Evolutionary conservation across 2,329 filamentous ascomycete species (phyloP).

Genomic region (Fusarium aywerte): DNA sequence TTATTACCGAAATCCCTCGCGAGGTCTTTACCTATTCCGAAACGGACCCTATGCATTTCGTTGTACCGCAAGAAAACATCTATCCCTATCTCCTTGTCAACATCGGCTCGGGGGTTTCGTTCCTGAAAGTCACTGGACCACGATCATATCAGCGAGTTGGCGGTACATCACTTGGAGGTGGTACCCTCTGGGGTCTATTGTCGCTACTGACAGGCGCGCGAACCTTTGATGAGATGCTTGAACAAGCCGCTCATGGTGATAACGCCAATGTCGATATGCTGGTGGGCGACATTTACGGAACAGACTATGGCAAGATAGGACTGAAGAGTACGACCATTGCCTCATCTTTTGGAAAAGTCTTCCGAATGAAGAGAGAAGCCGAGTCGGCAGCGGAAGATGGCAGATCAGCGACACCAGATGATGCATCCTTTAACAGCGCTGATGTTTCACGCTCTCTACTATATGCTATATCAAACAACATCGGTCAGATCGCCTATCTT

Average conservation of each 20-base stretch:
- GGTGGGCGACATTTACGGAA: constrained; percentile 97
- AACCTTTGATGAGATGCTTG: constrained; percentile 98
- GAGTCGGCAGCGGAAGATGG: constrained; percentile 82
- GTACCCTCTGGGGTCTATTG: constrained; percentile 96
- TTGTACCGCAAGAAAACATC: constrained; percentile 78
- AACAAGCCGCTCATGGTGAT: constrained; percentile 89
- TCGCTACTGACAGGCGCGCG: constrained; percentile 91
- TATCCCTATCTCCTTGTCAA: constrained; percentile 98
- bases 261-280: constrained; percentile 95
- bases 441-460: constrained; percentile 92
- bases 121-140: constrained; percentile 95
- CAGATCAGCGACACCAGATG: constrained; percentile 62
- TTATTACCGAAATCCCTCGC: constrained; percentile 96
- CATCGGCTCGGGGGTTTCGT: constrained; percentile 95
- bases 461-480: constrained; percentile 97
- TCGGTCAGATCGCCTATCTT: constrained; percentile 97
- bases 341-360: constrained; percentile 96
- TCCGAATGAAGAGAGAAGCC: constrained; percentile 88
- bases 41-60: constrained; percentile 88
- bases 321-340: constrained; percentile 96
- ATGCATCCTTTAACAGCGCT: constrained; percentile 72
- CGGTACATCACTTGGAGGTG: constrained; percentile 92
- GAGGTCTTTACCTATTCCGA: constrained; percentile 98
- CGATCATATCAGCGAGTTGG: constrained; percentile 89
- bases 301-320: constrained; percentile 95